Percentiles rank a stretch among this genome's conserved stretches.
phyloP scores from a whole-genome alignment of 2,329 filamentous ascomycete genomes.

The Escovopsis weberi region DNA sequence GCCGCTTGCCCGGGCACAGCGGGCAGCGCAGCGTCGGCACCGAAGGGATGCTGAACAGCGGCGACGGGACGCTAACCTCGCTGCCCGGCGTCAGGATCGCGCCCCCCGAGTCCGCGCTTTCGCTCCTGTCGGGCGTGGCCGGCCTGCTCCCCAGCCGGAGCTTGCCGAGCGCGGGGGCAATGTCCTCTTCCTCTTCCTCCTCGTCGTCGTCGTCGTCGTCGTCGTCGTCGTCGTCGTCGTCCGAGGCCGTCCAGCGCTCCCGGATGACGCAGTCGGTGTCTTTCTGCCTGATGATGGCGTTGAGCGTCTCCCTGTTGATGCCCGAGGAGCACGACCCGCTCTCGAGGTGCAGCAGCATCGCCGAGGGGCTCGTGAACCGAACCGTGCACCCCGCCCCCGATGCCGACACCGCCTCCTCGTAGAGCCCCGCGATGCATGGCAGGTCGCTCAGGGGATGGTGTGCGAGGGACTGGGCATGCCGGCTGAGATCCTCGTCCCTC shows the following conservation, averaged over 20 bases:
- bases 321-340: conserved; percentile 7
- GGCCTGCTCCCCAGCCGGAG: no score
- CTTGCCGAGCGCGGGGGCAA: no score
- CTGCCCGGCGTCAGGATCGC: background rate
- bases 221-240: no score
- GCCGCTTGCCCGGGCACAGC: background rate
- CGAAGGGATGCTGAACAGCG: background rate
- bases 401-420: no score
- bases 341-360: conserved; percentile 7
- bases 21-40: background rate
- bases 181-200: no score
- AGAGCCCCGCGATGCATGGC: conserved; percentile 2
- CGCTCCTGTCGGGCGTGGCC: no score
- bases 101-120: background rate
- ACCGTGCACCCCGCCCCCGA: conserved; percentile 1
- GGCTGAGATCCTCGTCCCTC: no score
- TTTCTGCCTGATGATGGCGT: conserved; percentile 1
- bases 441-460: conserved; percentile 6
- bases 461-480: background rate
- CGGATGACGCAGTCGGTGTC: conserved; percentile 4
- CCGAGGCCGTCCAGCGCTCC: no score
- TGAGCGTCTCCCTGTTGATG: conserved; percentile 4
- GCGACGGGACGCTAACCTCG: background rate
- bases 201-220: no score
- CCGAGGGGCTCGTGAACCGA: conserved; percentile 6